A percentile compares a stretch with the other conserved stretches of the same genome.
phyloP scores from a whole-genome alignment of 2,329 filamentous ascomycete species.

The Emergomyces pasteurianus region DNA sequence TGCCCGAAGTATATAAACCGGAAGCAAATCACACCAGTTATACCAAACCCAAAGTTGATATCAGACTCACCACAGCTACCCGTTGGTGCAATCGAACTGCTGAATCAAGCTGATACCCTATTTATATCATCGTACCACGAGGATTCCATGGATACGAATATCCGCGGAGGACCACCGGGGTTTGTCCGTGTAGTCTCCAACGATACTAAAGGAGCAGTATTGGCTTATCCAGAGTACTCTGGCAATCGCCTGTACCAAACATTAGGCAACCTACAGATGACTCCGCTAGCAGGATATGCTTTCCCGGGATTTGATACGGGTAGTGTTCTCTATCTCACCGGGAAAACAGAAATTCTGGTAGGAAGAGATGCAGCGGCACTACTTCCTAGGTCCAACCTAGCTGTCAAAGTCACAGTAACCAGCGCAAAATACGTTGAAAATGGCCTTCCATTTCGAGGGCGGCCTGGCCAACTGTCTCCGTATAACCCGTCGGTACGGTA shows the following conservation, averaged over 20 bases:
- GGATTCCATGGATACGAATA: slow-evolving; percentile 69
- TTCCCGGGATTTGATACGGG: slow-evolving; percentile 65
- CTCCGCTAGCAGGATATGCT: slow-evolving; percentile 55
- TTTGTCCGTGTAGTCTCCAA: slow-evolving; percentile 60
- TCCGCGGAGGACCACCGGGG: slow-evolving; percentile 61
- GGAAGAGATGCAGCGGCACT: slow-evolving; percentile 49
- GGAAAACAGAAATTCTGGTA: slow-evolving; percentile 53
- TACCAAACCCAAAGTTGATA: slow-evolving; percentile 42
- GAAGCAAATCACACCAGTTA: slow-evolving; percentile 48
- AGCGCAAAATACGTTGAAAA: slow-evolving; percentile 50
- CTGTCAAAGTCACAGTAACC: slow-evolving; percentile 53
- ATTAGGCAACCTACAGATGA: slow-evolving; percentile 60
- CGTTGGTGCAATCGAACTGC: slow-evolving; percentile 44
- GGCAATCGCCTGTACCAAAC: slow-evolving; percentile 78
- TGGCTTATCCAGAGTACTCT: slow-evolving; percentile 74
- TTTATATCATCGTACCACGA: slow-evolving; percentile 61
- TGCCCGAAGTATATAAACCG: slow-evolving; percentile 81
- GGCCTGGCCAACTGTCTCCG: slow-evolving; percentile 49
- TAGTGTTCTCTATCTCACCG: slow-evolving; percentile 63
- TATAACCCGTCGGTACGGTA: slow-evolving; percentile 67
- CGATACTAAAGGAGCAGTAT: slow-evolving; percentile 30
- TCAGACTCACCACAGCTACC: slow-evolving; percentile 40
- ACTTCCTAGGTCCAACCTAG: slow-evolving; percentile 60
- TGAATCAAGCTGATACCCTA: slow-evolving; percentile 58
- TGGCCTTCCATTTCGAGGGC: slow-evolving; percentile 57